Percentiles rank a stretch among this genome's conserved stretches.
Conservation (phyloP, 2,329 filamentous ascomycete genomes). For the Pseudopithomyces maydicus region DNA sequence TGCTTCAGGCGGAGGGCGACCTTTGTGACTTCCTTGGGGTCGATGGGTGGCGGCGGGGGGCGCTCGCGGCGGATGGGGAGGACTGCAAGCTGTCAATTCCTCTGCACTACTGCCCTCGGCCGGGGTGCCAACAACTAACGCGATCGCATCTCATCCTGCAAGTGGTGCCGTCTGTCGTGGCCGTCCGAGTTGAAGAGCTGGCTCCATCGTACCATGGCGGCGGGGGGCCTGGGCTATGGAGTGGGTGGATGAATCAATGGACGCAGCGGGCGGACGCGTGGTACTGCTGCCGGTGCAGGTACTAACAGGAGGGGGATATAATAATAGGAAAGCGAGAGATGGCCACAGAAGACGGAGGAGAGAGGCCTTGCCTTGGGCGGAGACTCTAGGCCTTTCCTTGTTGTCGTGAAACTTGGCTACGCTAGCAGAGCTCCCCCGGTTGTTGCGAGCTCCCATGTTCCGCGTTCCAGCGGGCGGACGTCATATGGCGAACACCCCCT, state of each 20-base stretch:
- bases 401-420: constrained; percentile 7
- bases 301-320: no score
- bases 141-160: constrained; percentile 50
- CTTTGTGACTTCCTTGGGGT: constrained; percentile 82
- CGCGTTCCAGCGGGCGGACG: background rate
- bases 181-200: constrained; percentile 44
- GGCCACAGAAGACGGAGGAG: background rate
- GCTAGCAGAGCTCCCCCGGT: background rate
- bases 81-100: constrained; percentile 53
- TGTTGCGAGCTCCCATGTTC: background rate
- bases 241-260: no score
- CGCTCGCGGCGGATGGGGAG: constrained; percentile 68
- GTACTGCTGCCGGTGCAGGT: no score
- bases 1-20: constrained; percentile 88
- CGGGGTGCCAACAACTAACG: constrained; percentile 34
- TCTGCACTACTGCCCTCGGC: no score
- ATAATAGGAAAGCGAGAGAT: background rate
- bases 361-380: no score
- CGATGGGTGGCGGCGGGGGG: constrained; percentile 68
- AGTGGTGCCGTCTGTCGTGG: constrained; percentile 42
- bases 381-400: no score
- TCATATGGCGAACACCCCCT: constrained; percentile 5
- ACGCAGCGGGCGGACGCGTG: no score
- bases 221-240: constrained; percentile 15
- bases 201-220: constrained; percentile 47